Base-by-base conservation (phyloP, 257 asterid species). In the Mitragyna speciosa region DNA sequence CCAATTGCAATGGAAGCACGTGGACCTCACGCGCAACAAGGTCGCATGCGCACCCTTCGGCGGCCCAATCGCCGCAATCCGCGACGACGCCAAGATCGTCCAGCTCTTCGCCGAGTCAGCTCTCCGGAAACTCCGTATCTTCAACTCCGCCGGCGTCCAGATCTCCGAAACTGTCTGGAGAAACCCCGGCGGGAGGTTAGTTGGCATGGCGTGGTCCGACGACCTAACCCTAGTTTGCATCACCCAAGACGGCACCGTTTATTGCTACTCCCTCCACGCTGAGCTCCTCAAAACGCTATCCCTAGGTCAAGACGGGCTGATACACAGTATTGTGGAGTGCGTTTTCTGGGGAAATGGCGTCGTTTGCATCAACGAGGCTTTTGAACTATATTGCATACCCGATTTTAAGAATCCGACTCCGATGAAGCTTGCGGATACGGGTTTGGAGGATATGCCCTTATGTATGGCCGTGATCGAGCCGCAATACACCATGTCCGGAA, bases 391-490 rank as follows among this genome's bases (percentile, higher is more conserved):
- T n/a, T 92, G 96, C 0, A 84, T 95, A 77, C 91, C 97, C 39
- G 96, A 95, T 87, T 95, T 92, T 56, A 87, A 89, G 84, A 80
- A 81, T 74, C 97, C 94, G 12, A 87, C 83, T 73, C 85, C 91
- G 15, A 85, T 90, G 52, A 90, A 92, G 87, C 73, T 95, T 76
- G 95, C 98, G 51, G 97, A 95, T 79, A 83, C 95, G 67, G 89
- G 84, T 51, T 81, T 93, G 86, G 98, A 92, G 88, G 99, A 91
- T 78, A 86, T 88, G 70, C 98, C 97, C 8, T 89, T 87, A 80
- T 95, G 97, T 91, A 88, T 92, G 92, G 91, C 97, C 22, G 99
- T 95, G 85, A 93, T 95, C 68, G 99, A 95, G 89, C 99, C 98
- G 0, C 97, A 92, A 80, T 90, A 89, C 82, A 93, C 97, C 15